Base-by-base conservation (phyloP, 441 rosid species). In the Populus hybrid region DNA sequence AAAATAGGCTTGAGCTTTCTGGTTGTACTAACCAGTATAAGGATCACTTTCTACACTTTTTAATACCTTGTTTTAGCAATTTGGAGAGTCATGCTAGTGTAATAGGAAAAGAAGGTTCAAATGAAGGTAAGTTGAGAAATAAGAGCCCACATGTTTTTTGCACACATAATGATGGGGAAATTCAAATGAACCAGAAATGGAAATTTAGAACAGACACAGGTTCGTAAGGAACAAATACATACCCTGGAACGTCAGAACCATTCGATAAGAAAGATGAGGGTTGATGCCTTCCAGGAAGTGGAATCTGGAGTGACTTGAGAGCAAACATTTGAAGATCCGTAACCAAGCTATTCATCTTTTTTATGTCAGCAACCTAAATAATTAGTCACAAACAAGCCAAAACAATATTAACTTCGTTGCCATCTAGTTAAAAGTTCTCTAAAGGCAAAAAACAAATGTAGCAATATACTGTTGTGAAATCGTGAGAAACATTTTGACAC, bases 311-410 rank as follows among this genome's bases (percentile, higher is more conserved):
- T 5, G 87, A 80, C 79, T 89, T 87, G 81, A 84, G 82, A 67
- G 92, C 94, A 83, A 87, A 90, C 94, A 90, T 90, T 78, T 90
- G 94, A 79, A 86, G 91, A 84, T 90, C 94, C 1, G 87, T 86
- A 28, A 84, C 87, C 79, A 90, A 81, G 8, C 92, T 85, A 80
- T 90, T 90, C 81, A 84, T 53, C 82, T 85, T 85, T 78, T 85
- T 90, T 38, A 90, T 84, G 78, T 90, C 94, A 53, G 90, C 83
- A 12, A 90, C 92, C 94, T 90, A 70, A 16, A 50, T 14, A 14
- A 16, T 14, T 50, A 18, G 59, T 50, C n/a, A 53, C 61, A 53
- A 53, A 53, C 61, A 53, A 53, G 61, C 61, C n/a, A 53, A 53
- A 18, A 16, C n/a, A 53, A 53, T 42, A 42, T 42, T 10, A 53